These are phyloP conservation scores for Hirsutella rhossiliensis DNA, from an alignment of 2,329 filamentous ascomycete genomes.

Conservation along the genomic window DNA sequence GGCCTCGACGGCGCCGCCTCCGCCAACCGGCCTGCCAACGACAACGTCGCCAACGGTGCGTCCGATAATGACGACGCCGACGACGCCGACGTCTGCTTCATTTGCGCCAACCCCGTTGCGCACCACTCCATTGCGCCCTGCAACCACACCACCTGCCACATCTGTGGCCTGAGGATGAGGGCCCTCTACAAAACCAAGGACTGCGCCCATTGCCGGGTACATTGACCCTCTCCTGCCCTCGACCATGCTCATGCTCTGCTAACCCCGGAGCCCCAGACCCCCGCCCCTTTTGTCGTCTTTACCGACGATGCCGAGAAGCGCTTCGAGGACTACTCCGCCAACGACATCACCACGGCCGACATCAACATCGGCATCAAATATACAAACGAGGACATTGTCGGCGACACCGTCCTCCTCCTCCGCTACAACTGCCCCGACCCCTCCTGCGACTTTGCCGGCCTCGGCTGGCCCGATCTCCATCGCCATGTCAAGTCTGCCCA, in stretches of 20 bases:
- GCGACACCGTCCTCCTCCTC: conserved; percentile 77
- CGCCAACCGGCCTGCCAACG: conserved; percentile 23
- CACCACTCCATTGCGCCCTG: conserved; percentile 86
- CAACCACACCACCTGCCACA: conserved; percentile 94
- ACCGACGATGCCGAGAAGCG: conserved; percentile 73
- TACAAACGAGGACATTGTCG: conserved; percentile 76
- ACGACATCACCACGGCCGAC: conserved; percentile 67
- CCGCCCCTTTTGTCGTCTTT: conserved; percentile 78
- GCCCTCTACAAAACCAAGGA: conserved; percentile 94
- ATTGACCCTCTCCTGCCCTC: conserved; percentile 17
- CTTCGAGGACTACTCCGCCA: conserved; percentile 68
- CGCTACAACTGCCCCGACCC: conserved; percentile 90
- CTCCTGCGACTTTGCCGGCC: conserved; percentile 68
- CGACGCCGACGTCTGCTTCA: conserved; percentile 86
- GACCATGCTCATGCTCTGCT: background rate
- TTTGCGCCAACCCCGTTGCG: conserved; percentile 82
- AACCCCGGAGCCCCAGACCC: conserved; percentile 30
- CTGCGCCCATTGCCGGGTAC: conserved; percentile 87
- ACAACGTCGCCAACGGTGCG: conserved; percentile 52
- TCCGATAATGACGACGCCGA: conserved; percentile 62
- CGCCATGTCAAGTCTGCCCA: conserved; percentile 75
- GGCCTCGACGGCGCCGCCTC: conserved; percentile 10
- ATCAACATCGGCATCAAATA: conserved; percentile 86
- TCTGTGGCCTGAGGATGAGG: conserved; percentile 81
- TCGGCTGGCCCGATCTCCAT: conserved; percentile 46